Conservation (phyloP, 805 yeast species). For the Isabelozyma pseudorhagii region DNA sequence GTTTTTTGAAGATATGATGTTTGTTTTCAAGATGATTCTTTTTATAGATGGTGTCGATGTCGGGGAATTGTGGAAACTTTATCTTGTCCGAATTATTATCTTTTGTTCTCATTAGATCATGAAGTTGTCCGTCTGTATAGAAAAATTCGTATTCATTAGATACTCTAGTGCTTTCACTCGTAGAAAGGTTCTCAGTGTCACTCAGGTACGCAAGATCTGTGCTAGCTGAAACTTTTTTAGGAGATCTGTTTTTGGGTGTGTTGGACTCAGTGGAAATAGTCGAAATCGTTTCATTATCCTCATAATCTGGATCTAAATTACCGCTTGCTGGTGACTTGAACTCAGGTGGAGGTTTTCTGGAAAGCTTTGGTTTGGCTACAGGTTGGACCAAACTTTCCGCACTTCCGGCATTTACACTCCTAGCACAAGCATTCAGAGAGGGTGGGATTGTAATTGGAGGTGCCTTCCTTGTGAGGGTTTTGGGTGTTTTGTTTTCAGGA, state of each 20-base stretch:
- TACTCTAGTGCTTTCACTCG: neutral
- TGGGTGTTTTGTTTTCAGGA: neutral
- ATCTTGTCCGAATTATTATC: neutral
- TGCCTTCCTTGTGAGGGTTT: neutral
- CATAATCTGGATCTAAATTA: neutral
- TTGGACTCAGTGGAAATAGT: neutral
- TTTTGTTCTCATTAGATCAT: neutral
- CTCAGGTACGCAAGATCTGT: neutral
- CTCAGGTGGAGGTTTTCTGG: conserved; percentile 28
- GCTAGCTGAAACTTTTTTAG: neutral
- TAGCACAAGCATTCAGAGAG: conserved; percentile 25
- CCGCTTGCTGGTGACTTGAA: neutral
- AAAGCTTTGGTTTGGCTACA: conserved; percentile 11
- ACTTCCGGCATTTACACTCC: conserved; percentile 20
- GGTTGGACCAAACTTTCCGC: conserved; percentile 13
- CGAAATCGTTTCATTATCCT: neutral
- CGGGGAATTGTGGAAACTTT: conserved; percentile 35
- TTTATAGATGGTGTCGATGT: conserved; percentile 11
- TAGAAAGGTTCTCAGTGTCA: neutral
- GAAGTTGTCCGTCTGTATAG: neutral
- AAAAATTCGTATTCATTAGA: neutral
- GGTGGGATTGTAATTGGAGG: conserved; percentile 27
- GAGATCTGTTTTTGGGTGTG: neutral
- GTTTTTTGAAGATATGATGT: conserved; percentile 16
- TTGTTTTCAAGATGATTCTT: conserved; percentile 5